Conservation (phyloP, 1,139 yeast species). For the Scheffersomyces segobiensis region DNA sequence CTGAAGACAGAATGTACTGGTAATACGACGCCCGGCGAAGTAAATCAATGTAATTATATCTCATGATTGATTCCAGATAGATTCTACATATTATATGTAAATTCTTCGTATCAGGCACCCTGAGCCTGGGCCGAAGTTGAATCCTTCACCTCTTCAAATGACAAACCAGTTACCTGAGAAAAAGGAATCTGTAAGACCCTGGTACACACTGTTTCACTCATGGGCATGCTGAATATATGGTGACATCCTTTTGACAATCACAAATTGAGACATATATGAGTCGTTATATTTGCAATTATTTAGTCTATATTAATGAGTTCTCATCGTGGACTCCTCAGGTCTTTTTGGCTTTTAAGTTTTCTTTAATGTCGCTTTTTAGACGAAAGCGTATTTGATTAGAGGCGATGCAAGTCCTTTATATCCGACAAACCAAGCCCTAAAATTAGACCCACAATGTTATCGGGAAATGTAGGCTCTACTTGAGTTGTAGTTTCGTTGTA, state of each 20-base stretch:
- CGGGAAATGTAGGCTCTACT: neutral
- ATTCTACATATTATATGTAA: too few relatives aligned
- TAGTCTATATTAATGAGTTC: neutral
- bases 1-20: neutral
- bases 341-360: neutral
- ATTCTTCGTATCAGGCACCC: neutral
- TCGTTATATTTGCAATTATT: neutral
- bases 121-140: neutral
- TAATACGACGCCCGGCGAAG: neutral
- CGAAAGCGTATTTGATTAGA: neutral
- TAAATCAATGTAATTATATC: neutral
- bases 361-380: too few relatives aligned
- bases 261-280: neutral
- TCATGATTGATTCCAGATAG: neutral
- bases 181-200: neutral
- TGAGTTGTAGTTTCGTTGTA: neutral
- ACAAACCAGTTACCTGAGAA: neutral
- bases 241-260: too few relatives aligned
- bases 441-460: neutral
- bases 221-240: too few relatives aligned
- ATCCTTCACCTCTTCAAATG: neutral
- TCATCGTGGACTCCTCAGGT: neutral
- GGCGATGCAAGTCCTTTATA: neutral
- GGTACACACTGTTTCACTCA: neutral
- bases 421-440: too few relatives aligned